Evolutionary conservation across 192 early-diverging fungal genomes (phyloP), one percentile per base, ranked within the genome.

Genomic region (Coemansia sp.): DNA sequence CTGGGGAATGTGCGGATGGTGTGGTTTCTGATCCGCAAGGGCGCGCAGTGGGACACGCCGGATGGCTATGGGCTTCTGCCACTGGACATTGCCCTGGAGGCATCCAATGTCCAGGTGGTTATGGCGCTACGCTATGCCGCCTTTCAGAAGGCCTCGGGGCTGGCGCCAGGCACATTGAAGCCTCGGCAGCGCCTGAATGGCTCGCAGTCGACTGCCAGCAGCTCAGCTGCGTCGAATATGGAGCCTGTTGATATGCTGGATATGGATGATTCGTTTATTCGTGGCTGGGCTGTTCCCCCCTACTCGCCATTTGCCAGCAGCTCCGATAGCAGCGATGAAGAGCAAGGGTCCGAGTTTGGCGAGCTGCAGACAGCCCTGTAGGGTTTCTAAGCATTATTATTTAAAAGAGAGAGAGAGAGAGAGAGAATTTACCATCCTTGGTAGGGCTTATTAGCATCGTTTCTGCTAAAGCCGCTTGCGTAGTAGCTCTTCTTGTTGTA

Each of bases 1-100:
- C 78, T 76, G n/a, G 88, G 88, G 46, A 86, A 87, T 59, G 79
- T 83, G 13, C 74, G 83, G 26, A 70, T 86, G 6, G 82, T 92
- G 10, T 76, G 86, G 43, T 82, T 79, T 4, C 53, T 94, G 43
- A 65, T 94, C 8, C 86, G 85, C 57, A 83, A 86, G 48, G 83
- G 85, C 52, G 88, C 90, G 44, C 85, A 86, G 35, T 83, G 80
- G 43, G 88, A 90, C 53, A 70, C 87, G 15, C 79, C 81, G n/a
- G 86, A 91, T 55, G 83, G 72, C n/a, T 75, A 82, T 38, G 83
- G 86, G 0, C 50, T 72, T 14, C 50, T 76, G 43, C 79, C 79
- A 3, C 56, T 80, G 18, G 79, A 80, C 40, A 72, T 80, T 68
- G 79, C 79, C 6, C 57, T 80, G 41, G 79, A 76, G 38, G 57